Conservation (phyloP, 2,329 filamentous ascomycete genomes). For the Cucurbitaria berberidis region DNA sequence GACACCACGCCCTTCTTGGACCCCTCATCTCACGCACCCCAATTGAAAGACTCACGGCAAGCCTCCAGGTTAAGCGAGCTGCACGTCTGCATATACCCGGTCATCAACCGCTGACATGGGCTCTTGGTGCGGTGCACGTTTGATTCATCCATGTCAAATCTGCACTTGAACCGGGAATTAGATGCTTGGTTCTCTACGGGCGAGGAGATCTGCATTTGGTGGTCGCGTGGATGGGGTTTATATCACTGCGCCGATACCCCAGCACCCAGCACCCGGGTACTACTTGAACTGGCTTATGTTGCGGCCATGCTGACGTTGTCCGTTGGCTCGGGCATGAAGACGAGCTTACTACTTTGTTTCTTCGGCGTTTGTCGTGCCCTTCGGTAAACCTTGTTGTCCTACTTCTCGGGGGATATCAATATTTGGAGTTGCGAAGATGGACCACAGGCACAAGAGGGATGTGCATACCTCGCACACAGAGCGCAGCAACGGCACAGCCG, state of each 20-base stretch:
- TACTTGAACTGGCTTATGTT: not conserved
- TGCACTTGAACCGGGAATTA: constrained; percentile 7
- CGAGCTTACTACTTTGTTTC: constrained; percentile 1
- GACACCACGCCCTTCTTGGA: not conserved
- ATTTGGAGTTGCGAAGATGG: constrained; percentile 11
- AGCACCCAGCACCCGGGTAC: not conserved
- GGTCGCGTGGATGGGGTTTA: constrained; percentile 8
- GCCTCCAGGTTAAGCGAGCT: constrained; percentile 1
- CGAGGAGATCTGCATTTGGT: not conserved
- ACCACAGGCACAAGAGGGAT: constrained; percentile 17
- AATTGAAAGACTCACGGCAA: not conserved
- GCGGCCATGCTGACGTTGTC: constrained; percentile 4
- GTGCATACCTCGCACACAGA: constrained; percentile 24
- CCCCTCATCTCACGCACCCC: not conserved
- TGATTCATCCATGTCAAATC: not conserved
- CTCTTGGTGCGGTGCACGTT: not conserved
- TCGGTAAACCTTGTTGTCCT: not conserved
- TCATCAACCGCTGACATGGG: constrained; percentile 12
- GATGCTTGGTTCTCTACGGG: not conserved
- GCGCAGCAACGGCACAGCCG: constrained; percentile 24
- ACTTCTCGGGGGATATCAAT: not conserved
- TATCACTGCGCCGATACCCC: constrained; percentile 10
- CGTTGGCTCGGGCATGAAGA: constrained; percentile 5
- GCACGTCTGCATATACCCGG: constrained; percentile 17
- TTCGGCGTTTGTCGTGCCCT: not conserved